Evolutionary conservation across 169 alveolate species (phyloP).

Genomic region (Cytauxzoon felis): DNA sequence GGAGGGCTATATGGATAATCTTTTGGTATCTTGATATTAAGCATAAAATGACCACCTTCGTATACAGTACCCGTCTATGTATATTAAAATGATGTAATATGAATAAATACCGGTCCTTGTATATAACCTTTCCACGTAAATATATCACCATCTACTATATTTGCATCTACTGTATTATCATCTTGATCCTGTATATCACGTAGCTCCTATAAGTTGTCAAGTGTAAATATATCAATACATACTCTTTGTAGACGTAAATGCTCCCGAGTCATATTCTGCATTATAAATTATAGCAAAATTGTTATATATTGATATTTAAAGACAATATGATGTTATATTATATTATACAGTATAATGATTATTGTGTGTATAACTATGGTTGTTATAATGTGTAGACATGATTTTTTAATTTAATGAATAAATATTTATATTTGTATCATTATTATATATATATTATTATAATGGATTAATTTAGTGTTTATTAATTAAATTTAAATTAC

Average conservation of each 20-base stretch:
- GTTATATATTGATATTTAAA: background rate
- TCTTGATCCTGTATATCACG: constrained; percentile 66
- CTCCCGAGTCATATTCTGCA: constrained; percentile 33
- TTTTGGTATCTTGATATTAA: constrained; percentile 88
- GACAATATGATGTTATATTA: too few relatives aligned
- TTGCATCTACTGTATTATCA: constrained; percentile 73
- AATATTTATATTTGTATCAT: too few relatives aligned
- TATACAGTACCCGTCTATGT: constrained; percentile 87
- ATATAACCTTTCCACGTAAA: constrained; percentile 86
- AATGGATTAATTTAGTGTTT: too few relatives aligned
- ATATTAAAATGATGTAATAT: background rate
- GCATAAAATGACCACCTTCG: constrained; percentile 87
- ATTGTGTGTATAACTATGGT: too few relatives aligned
- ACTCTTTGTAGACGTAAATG: constrained; percentile 47
- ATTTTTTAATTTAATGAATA: too few relatives aligned
- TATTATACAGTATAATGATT: too few relatives aligned
- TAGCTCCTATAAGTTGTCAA: constrained; percentile 49
- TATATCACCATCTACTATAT: constrained; percentile 76
- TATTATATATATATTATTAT: too few relatives aligned
- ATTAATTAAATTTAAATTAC: too few relatives aligned
- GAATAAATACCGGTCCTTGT: constrained; percentile 76
- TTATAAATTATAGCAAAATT: background rate
- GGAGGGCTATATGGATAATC: constrained; percentile 91
- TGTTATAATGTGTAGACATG: too few relatives aligned
- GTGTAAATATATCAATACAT: background rate